Evolutionary conservation across 2,329 filamentous ascomycete species (phyloP).

Genomic region (Sphaerulina vaccinii): DNA sequence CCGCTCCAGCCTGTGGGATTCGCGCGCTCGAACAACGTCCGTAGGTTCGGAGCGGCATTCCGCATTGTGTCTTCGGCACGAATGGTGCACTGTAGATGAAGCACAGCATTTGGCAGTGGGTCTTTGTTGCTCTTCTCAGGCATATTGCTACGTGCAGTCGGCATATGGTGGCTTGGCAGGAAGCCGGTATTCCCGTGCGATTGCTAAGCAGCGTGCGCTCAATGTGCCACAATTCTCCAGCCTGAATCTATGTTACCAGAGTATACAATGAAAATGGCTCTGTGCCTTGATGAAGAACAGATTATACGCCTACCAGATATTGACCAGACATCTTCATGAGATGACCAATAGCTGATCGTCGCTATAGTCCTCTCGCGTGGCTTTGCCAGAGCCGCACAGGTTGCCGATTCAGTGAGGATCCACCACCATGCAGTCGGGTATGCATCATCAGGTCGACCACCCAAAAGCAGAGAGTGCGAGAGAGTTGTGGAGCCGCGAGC

Average conservation of each 20-base stretch:
- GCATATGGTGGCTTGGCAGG: slow-evolving; percentile 10
- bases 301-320: no score
- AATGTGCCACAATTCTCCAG: neutral
- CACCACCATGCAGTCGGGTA: neutral
- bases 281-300: no score
- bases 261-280: no score
- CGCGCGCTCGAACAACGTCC: neutral
- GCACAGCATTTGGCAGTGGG: neutral
- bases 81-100: neutral
- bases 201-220: neutral
- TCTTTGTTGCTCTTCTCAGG: neutral
- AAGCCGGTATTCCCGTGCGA: slow-evolving; percentile 3
- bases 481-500: slow-evolving; percentile 17
- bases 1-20: slow-evolving; percentile 5
- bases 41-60: neutral
- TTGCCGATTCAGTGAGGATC: no score
- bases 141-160: neutral
- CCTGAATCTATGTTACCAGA: neutral
- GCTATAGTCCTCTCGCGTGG: neutral
- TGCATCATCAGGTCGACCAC: slow-evolving; percentile 6
- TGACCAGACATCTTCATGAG: no score
- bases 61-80: neutral
- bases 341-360: no score
- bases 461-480: slow-evolving; percentile 17
- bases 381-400: no score